Percentiles rank a stretch among this genome's conserved stretches.
Conservation (phyloP, 2,329 filamentous ascomycete genomes). For the Hypomyces perniciosus region DNA sequence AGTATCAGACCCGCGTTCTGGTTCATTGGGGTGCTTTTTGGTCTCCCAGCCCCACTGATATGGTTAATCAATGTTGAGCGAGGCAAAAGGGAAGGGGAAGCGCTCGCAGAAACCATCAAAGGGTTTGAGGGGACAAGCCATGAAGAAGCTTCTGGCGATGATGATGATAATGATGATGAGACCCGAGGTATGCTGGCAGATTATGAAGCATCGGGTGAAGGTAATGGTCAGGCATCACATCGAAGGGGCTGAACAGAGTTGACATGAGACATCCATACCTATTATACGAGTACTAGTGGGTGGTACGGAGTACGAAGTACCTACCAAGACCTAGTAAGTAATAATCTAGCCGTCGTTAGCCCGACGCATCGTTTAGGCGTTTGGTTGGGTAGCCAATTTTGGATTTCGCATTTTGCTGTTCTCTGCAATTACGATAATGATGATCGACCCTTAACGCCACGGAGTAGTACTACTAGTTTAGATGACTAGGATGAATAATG, state of each 20-base stretch:
- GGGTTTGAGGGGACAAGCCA: conserved; percentile 35
- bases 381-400: too few species aligned
- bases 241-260: background rate
- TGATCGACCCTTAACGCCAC: too few species aligned
- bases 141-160: conserved; percentile 13
- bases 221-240: conserved; percentile 2
- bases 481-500: too few species aligned
- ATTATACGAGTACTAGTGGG: background rate
- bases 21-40: conserved; percentile 82
- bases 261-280: too few species aligned
- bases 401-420: too few species aligned
- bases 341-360: too few species aligned
- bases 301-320: background rate
- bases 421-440: too few species aligned
- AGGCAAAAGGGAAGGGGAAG: conserved; percentile 62
- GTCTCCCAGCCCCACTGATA: conserved; percentile 77
- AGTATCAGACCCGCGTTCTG: conserved; percentile 84
- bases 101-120: conserved; percentile 55
- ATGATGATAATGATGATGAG: conserved; percentile 21
- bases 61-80: conserved; percentile 79
- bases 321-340: too few species aligned
- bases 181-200: conserved; percentile 16
- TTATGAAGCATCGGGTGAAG: conserved; percentile 8
- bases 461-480: too few species aligned
- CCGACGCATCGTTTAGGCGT: too few species aligned